Conservation (phyloP, 345 rosid genomes). For the Populus tremula region DNA sequence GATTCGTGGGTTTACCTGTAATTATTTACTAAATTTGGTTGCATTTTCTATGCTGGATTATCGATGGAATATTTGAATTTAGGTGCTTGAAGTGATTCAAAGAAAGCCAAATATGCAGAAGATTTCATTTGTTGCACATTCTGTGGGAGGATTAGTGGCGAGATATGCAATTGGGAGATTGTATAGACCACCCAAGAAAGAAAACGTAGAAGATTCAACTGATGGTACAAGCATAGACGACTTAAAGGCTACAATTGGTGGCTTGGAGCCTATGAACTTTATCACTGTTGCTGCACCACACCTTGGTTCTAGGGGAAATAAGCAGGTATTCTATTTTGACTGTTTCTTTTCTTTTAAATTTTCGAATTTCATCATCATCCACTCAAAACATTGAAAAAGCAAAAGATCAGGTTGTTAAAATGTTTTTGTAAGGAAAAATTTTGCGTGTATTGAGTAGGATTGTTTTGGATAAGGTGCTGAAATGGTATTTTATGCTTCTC, state of each 20-base stretch:
- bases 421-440: background rate
- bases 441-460: background rate
- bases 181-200: slow-evolving; percentile 51
- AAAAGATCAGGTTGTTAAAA: background rate
- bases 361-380: slow-evolving; percentile 15
- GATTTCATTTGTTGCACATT: slow-evolving; percentile 91
- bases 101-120: slow-evolving; percentile 59
- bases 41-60: background rate
- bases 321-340: slow-evolving; percentile 51
- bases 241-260: slow-evolving; percentile 57
- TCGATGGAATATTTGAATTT: slow-evolving; percentile 16
- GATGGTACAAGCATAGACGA: slow-evolving; percentile 26
- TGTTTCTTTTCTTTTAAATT: background rate
- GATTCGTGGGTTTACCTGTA: background rate
- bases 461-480: background rate
- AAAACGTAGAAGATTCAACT: slow-evolving; percentile 28
- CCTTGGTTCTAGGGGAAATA: slow-evolving; percentile 96
- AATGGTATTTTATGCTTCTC: background rate
- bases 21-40: background rate
- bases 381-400: background rate
- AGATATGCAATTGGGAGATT: slow-evolving; percentile 91
- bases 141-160: slow-evolving; percentile 86
- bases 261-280: slow-evolving; percentile 84
- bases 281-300: slow-evolving; percentile 94
- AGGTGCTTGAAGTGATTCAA: slow-evolving; percentile 78